phyloP scores from a whole-genome alignment of 768 basidiomycete species.

The Calocera viscosa region DNA sequence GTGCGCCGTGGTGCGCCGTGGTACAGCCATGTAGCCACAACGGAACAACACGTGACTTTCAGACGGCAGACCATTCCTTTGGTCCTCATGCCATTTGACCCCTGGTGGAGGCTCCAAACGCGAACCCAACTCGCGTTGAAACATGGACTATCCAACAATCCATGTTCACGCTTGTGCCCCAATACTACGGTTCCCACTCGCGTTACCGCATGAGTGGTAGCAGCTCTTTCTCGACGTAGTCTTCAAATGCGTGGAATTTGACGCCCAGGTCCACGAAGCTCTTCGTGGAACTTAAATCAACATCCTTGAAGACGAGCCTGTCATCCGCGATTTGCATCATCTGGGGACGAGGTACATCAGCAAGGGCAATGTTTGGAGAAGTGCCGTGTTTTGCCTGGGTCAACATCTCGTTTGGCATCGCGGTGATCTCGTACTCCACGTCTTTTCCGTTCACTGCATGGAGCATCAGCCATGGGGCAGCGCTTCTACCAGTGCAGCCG shows the following conservation, averaged over 20 bases:
- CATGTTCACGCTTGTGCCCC: no score
- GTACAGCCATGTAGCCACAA: no score
- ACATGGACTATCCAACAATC: background rate
- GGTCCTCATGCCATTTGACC: background rate
- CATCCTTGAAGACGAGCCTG: background rate
- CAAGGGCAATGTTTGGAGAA: background rate
- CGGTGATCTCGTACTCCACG: background rate
- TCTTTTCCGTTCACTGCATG: background rate
- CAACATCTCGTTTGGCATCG: background rate
- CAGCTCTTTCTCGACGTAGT: background rate
- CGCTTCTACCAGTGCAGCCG: background rate
- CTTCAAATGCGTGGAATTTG: background rate
- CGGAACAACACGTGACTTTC: background rate
- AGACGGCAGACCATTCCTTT: background rate
- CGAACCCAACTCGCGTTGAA: background rate
- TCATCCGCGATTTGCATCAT: background rate
- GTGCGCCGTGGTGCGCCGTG: no score
- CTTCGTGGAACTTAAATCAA: background rate
- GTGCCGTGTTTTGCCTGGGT: background rate
- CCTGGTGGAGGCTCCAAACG: slow-evolving; percentile 6
- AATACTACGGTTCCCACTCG: no score
- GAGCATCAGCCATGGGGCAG: background rate
- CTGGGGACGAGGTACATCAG: background rate
- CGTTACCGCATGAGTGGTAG: background rate
- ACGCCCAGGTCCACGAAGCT: background rate